Conservation (phyloP, 306 rosid species). For the Vigna angularis region DNA sequence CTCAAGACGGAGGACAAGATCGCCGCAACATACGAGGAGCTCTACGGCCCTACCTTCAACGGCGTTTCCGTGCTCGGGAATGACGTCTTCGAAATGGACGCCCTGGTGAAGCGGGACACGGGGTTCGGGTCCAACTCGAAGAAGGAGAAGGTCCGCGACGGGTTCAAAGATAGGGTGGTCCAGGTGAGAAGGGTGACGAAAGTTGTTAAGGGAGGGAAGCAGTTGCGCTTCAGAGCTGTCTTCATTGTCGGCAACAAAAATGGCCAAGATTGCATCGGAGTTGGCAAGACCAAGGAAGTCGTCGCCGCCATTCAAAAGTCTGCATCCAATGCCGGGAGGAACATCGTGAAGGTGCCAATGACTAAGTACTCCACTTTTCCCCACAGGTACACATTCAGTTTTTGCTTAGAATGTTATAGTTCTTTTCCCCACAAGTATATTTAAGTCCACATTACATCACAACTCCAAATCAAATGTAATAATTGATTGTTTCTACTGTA, state of each 20-base stretch:
- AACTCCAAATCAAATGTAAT: too few relatives aligned
- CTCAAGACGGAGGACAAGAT: conserved; percentile 76
- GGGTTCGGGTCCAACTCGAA: conserved; percentile 73
- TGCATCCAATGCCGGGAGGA: conserved; percentile 41
- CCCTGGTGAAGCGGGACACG: conserved; percentile 54
- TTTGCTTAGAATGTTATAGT: too few relatives aligned
- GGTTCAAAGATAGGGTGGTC: too few relatives aligned
- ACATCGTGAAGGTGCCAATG: conserved; percentile 36
- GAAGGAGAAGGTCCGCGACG: conserved; percentile 80
- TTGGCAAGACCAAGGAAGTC: conserved; percentile 49
- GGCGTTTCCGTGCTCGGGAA: conserved; percentile 72
- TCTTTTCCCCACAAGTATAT: too few relatives aligned
- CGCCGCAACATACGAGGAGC: too few relatives aligned
- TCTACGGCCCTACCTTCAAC: conserved; percentile 85
- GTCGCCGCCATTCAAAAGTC: conserved; percentile 46
- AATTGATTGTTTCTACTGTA: too few relatives aligned
- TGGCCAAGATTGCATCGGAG: conserved; percentile 75
- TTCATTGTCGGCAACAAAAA: conserved; percentile 93
- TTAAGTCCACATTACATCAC: too few relatives aligned
- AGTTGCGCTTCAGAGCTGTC: too few relatives aligned
- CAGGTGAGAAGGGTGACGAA: too few relatives aligned
- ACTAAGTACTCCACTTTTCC: conserved; percentile 47
- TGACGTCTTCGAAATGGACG: conserved; percentile 75
- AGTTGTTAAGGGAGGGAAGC: too few relatives aligned
- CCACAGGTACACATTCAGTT: too few relatives aligned